Evolutionary conservation across 2,329 filamentous ascomycete genomes (phyloP), one percentile per base, ranked within the genome.

Genomic region (Nectriaceae sp.): DNA sequence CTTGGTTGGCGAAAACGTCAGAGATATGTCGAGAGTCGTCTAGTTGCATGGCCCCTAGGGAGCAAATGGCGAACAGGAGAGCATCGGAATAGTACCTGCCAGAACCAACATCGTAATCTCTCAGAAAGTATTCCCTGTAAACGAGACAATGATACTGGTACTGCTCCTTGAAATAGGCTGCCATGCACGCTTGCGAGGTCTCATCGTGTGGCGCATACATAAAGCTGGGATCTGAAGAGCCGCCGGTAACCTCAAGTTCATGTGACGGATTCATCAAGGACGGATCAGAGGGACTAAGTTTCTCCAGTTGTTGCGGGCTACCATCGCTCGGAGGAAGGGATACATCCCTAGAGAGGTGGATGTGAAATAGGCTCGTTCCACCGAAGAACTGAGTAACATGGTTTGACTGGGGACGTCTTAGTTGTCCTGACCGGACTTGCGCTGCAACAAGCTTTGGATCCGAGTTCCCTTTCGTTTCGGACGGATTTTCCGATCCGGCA

Each of bases 61-160:
- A 67, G 56, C 76, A 78, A 15, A 79, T 75, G 13, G 74, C 66
- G 53, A 73, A 79, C 6, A 79, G 63, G 5, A 79, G 65, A 11
- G 75, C 60, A 44, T 78, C 75, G 0, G 76, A 78, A 52, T 78
- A 79, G 54, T 78, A 77, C 21, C 68, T 70, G 0, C 76, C 76
- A 2, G 59, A 66, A 0, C 73, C 74, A 3, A 69, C 63, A 52
- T 75, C 73, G 44, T 77, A 79, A 53, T 78, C 76, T 22, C 76
- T 62, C 10, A 79, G 58, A 49, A 79, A 79, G 50, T 72, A 77
- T 53, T 78, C 76, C 22, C 76, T 68, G 49, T 79, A 78, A 2
- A 79, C 64, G 47, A 73, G 70, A 74, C 78, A 76, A 54, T 74
- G 69, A 51, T 75, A 77, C 29, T 74, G 70, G 42, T 78, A 79